Evolutionary conservation across 148 eudicot genomes (phyloP).

Genomic region (Vaccinium darrowii): DNA sequence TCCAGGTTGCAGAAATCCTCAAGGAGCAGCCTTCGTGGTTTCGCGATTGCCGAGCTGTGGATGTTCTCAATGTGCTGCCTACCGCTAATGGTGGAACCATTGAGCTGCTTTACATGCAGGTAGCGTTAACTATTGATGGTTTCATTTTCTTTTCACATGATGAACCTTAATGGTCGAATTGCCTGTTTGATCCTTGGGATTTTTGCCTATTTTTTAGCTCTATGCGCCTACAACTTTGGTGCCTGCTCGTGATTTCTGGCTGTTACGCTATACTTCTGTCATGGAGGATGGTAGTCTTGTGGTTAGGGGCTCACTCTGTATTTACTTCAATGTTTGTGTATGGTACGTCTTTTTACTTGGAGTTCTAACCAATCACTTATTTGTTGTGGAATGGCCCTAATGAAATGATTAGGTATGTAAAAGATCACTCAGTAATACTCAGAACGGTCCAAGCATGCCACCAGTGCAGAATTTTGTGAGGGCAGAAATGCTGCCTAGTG

Average conservation of each 20-base stretch:
- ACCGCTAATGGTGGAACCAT: slow-evolving; percentile 99
- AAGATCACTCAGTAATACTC: slow-evolving; percentile 86
- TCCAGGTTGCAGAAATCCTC: slow-evolving; percentile 97
- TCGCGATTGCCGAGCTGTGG: slow-evolving; percentile 98
- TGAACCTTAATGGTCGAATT: neutral
- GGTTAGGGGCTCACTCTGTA: slow-evolving; percentile 38
- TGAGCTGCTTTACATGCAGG: slow-evolving; percentile 99
- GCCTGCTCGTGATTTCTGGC: slow-evolving; percentile 95
- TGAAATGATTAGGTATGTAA: slow-evolving; percentile 67
- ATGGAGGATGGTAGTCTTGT: slow-evolving; percentile 98
- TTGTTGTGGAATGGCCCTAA: slow-evolving; percentile 1
- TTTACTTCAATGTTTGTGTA: slow-evolving; percentile 1
- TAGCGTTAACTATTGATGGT: slow-evolving; percentile 13
- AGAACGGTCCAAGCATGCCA: slow-evolving; percentile 89
- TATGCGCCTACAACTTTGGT: slow-evolving; percentile 98
- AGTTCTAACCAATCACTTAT: neutral
- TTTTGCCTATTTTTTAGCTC: slow-evolving; percentile 43
- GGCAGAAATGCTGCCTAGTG: slow-evolving; percentile 81
- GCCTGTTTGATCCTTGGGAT: neutral
- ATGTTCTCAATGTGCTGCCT: slow-evolving; percentile 93
- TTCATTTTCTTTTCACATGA: neutral
- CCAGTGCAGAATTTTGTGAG: slow-evolving; percentile 68
- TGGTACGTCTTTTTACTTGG: neutral
- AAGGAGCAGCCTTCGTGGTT: slow-evolving; percentile 99
- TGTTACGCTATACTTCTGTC: slow-evolving; percentile 86